Percentiles rank a stretch among this genome's conserved stretches.
These are phyloP conservation scores for Pseudogymnoascus pannorum DNA, from an alignment of 2,329 filamentous ascomycete genomes.

Conservation along the genomic window DNA sequence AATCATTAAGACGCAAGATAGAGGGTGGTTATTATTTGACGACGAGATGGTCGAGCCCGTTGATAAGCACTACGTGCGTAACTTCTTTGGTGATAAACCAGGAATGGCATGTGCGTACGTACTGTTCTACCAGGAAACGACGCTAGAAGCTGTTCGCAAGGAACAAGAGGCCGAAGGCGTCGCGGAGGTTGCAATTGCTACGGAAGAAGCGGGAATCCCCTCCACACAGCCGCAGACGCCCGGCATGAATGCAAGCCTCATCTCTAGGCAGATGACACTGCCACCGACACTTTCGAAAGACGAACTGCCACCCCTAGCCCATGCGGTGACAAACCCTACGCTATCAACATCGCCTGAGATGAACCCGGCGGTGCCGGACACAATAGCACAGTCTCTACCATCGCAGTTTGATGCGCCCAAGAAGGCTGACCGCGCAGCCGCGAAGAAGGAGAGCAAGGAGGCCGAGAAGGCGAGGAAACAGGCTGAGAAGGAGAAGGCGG, in stretches of 20 bases:
- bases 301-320: conserved; percentile 42
- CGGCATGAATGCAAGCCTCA: conserved; percentile 33
- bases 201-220: conserved; percentile 49
- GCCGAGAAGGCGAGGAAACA: conserved; percentile 36
- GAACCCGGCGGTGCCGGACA: neutral
- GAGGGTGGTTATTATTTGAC: conserved; percentile 93
- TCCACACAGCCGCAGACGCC: conserved; percentile 39
- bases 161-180: conserved; percentile 78
- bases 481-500: conserved; percentile 33
- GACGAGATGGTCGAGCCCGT: conserved; percentile 98
- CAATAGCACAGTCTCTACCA: neutral
- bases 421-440: neutral
- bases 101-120: conserved; percentile 94
- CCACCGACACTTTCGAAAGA: neutral
- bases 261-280: conserved; percentile 39
- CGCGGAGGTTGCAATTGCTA: conserved; percentile 50
- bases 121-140: conserved; percentile 92
- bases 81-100: conserved; percentile 92
- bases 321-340: conserved; percentile 57
- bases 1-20: conserved; percentile 94
- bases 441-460: conserved; percentile 60
- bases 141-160: conserved; percentile 56
- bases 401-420: conserved; percentile 10
- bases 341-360: conserved; percentile 14
- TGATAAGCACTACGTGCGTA: conserved; percentile 89